Evolutionary conservation across 192 early-diverging fungal genomes (phyloP), one percentile per base, ranked within the genome.

Genomic region (Piromyces sp.): DNA sequence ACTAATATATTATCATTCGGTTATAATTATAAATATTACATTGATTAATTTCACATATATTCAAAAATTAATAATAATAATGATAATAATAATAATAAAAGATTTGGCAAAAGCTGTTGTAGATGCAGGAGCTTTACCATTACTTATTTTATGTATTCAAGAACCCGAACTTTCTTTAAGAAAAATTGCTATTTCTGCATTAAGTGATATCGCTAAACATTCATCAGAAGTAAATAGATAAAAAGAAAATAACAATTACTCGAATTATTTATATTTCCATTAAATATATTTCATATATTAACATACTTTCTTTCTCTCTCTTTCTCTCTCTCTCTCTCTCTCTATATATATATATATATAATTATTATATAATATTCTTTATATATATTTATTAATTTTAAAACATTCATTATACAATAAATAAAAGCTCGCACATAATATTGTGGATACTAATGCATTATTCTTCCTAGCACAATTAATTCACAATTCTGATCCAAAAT

Each of bases 101-200:
- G 89, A 91, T 9, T 85, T 91, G 2, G 83, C 90, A 13, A 88
- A 91, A 79, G 87, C 89, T n/a, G 87, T 89, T 30, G 90, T 91
- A 15, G 89, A 89, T 81, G 90, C 89, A 29, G 88, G 88, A 12
- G 88, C 86, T 0, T 82, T 91, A 29, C 90, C 90, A 30, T 82
- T 90, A 0, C 80, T 91, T 29, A 89, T 91, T 9, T 84, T 91
- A 22, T 90, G 89, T 80, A 84, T 91, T 0, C 89, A 90, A 83
- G 90, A 91, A 51, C 90, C 90, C 2, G 88, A 89, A 82, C 82
- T 89, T 17, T 86, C 88, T 2, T 82, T 91, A 80, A 81, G 86
- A 40, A 83, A 89, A 30, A 90, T 91, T 78, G 85, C 90, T 12
- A 89, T 89, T 19, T 90, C 88, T 4, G 90, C 90, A 29, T 82